Conservation (phyloP, 2,329 filamentous ascomycete genomes). For the Pseudonectria buxi region DNA sequence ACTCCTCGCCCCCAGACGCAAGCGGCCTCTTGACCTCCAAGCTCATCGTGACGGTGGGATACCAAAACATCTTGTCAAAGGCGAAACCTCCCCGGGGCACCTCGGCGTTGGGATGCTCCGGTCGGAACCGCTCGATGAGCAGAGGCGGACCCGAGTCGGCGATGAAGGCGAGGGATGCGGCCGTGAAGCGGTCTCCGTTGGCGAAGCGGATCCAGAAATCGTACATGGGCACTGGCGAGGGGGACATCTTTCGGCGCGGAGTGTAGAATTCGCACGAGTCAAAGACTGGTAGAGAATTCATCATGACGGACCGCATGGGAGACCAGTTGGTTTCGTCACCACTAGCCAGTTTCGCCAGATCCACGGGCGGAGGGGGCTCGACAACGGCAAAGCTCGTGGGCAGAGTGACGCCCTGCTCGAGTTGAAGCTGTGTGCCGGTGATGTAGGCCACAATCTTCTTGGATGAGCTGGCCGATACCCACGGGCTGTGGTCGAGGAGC, state of each 20-base stretch:
- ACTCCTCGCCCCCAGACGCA: slow-evolving; percentile 62
- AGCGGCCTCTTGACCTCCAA: slow-evolving; percentile 70
- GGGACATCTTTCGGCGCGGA: slow-evolving; percentile 10
- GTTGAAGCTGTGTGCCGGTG: slow-evolving; percentile 26
- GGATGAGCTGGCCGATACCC: slow-evolving; percentile 26
- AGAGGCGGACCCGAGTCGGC: slow-evolving; percentile 60
- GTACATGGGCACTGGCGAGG: slow-evolving; percentile 6
- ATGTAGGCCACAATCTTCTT: slow-evolving; percentile 31
- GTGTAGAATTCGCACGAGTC: slow-evolving; percentile 26
- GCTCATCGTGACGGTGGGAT: slow-evolving; percentile 68
- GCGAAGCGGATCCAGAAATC: slow-evolving; percentile 55
- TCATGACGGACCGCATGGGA: slow-evolving; percentile 7
- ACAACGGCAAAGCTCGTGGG: slow-evolving; percentile 19
- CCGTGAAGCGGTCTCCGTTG: slow-evolving; percentile 55
- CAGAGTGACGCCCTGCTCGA: slow-evolving; percentile 24
- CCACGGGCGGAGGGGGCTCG: slow-evolving; percentile 8
- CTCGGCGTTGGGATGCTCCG: slow-evolving; percentile 16
- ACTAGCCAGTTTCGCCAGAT: slow-evolving; percentile 8
- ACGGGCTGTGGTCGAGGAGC: slow-evolving; percentile 27
- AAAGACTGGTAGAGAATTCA: slow-evolving; percentile 19
- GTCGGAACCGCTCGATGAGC: slow-evolving; percentile 48
- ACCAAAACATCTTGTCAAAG: slow-evolving; percentile 51
- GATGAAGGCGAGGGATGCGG: slow-evolving; percentile 57
- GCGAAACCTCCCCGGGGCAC: slow-evolving; percentile 14
- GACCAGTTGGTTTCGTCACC: slow-evolving; percentile 14